These are phyloP conservation scores for Pythium utonaiense DNA, from an alignment of 352 stramenopile genomes.

Conservation along the genomic window DNA sequence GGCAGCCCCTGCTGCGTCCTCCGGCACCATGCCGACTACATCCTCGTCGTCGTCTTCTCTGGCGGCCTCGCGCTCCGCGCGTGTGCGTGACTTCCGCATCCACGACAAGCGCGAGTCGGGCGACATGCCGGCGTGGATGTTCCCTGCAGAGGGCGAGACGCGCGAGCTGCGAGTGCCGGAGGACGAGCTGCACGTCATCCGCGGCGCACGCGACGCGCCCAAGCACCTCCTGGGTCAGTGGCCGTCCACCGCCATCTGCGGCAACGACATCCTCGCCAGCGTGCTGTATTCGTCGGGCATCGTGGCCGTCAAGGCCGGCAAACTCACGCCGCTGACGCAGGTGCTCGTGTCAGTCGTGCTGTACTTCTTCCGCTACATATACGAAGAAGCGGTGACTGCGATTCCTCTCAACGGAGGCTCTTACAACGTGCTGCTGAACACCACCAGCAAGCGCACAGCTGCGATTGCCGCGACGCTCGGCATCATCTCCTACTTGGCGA, in stretches of 20 bases:
- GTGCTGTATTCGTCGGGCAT: conserved; percentile 59
- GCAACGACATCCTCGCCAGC: conserved; percentile 84
- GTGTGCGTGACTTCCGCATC: conserved; percentile 29
- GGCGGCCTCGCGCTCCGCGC: conserved; percentile 15
- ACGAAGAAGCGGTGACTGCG: conserved; percentile 80
- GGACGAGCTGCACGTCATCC: conserved; percentile 29
- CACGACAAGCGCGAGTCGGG: conserved; percentile 15
- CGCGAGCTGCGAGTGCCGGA: conserved; percentile 19
- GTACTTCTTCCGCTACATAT: conserved; percentile 67
- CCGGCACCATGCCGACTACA: background rate
- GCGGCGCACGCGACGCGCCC: conserved; percentile 18
- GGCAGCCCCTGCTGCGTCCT: background rate
- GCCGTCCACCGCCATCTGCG: conserved; percentile 78
- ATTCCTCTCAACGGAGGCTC: conserved; percentile 84
- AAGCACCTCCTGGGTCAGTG: conserved; percentile 52
- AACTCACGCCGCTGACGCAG: conserved; percentile 68
- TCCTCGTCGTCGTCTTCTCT: background rate
- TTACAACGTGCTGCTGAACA: conserved; percentile 88
- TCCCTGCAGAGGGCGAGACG: conserved; percentile 21
- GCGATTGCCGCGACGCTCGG: conserved; percentile 72
- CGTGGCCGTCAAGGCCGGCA: conserved; percentile 47
- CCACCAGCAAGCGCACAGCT: conserved; percentile 73
- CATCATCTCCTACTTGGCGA: conserved; percentile 86
- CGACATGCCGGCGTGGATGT: conserved; percentile 32
- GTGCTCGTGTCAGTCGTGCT: conserved; percentile 52